Base-by-base conservation (phyloP, 768 basidiomycete genomes). In the Mrakia gelida region DNA sequence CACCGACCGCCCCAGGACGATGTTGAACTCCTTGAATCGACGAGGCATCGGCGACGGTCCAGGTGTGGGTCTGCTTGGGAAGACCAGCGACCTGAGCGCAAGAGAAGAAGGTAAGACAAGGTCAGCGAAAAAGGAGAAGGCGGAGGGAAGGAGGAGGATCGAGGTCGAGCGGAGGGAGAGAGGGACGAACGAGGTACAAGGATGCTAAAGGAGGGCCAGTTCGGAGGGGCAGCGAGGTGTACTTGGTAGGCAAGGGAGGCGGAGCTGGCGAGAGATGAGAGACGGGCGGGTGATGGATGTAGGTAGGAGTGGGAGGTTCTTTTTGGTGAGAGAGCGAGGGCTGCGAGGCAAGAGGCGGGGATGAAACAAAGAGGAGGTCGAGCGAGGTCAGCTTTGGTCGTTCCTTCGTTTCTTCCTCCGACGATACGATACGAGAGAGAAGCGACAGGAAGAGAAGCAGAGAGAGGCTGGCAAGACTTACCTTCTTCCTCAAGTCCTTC, bases 21-120 rank as follows among this genome's bases (percentile, higher is more conserved):
- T 95, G 94, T 81, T 92, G 90, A 72, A 94, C 87, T 70, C 92
- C 92, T 71, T 91, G 85, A 73, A 93, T 91, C 1, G 92, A 63
- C 6, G 62, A 28, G 8, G 62, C 63, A 61, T 63, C 62, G 28
- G 75, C 62, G 1, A 68, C 10, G 15, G 75, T 38, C 59, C 62
- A 43, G 30, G 75, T 70, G 54, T 61, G 63, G 13, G 77, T 34
- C 21, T 91, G 91, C 84, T 95, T 95, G 26, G 93, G 92, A 43
- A 96, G 88, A 16, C 94, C 94, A 18, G 81, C 79, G 26, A 75
- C 71, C 71, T 45, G 45, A n/a, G 52, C 6, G 10, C n/a, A n/a
- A n/a, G 45, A 52, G 18, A 28, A 18, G n/a, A 18, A 30, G n/a
- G 7, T 2, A 30, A 52, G 49, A 21, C 43, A n/a, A 54, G 18